phyloP scores from a whole-genome alignment of 2,329 filamentous ascomycete genomes.

The Colletotrichum viniferum region DNA sequence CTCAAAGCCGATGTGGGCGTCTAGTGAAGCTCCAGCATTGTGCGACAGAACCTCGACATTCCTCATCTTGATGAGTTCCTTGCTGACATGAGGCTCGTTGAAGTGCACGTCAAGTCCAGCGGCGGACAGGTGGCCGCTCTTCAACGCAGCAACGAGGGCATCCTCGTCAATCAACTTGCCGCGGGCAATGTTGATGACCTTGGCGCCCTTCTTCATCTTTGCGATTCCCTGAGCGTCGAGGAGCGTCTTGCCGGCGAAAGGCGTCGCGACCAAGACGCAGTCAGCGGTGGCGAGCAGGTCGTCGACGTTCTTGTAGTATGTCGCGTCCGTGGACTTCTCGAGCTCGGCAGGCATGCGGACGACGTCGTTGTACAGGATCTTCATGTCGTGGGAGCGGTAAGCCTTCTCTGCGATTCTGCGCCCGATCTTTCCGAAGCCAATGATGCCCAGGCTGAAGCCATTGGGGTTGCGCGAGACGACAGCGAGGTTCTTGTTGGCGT shows the following conservation, averaged over 20 bases:
- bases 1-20: constrained; percentile 17
- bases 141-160: constrained; percentile 69
- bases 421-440: constrained; percentile 67
- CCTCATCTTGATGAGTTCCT: constrained; percentile 14
- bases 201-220: constrained; percentile 73
- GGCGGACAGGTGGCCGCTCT: constrained; percentile 66
- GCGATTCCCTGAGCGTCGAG: constrained; percentile 66
- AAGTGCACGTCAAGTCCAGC: constrained; percentile 75
- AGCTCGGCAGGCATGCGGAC: constrained; percentile 36
- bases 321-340: constrained; percentile 38
- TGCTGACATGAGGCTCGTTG: constrained; percentile 58
- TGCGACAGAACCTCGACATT: constrained; percentile 18
- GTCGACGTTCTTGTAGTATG: constrained; percentile 35
- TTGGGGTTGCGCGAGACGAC: constrained; percentile 15
- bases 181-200: constrained; percentile 74
- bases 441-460: constrained; percentile 48
- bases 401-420: constrained; percentile 51
- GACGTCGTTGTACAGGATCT: constrained; percentile 63
- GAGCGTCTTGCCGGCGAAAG: constrained; percentile 70
- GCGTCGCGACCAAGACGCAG: constrained; percentile 66
- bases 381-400: constrained; percentile 56
- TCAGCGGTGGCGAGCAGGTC: constrained; percentile 48
- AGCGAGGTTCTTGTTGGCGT: constrained; percentile 18
- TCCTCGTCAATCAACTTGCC: constrained; percentile 76
- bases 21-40: constrained; percentile 15